These are phyloP conservation scores for Hypoxylon perforatum DNA, from an alignment of 495 filamentous ascomycete genomes.

Conservation along the genomic window DNA sequence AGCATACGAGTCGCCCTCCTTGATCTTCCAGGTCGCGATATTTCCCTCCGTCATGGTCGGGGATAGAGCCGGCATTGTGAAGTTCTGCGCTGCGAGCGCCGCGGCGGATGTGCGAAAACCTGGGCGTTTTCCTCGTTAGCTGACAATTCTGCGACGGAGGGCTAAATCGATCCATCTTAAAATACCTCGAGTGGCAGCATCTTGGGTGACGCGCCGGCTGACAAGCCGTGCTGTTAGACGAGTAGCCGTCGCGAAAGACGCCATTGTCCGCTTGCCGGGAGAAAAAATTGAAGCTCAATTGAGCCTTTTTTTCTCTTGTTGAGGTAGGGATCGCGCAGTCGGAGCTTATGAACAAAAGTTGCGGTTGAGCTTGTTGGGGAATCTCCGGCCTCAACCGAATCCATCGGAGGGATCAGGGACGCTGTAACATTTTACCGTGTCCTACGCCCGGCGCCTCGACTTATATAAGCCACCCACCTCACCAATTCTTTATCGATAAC, in stretches of 20 bases:
- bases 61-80: slow-evolving; percentile 87
- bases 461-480: neutral
- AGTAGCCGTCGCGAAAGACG: slow-evolving; percentile 62
- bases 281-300: slow-evolving; percentile 49
- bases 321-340: slow-evolving; percentile 10
- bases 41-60: slow-evolving; percentile 91
- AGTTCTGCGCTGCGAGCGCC: slow-evolving; percentile 74
- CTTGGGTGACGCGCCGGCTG: slow-evolving; percentile 58
- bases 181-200: slow-evolving; percentile 63
- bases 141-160: slow-evolving; percentile 17
- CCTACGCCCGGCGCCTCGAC: neutral
- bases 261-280: slow-evolving; percentile 54
- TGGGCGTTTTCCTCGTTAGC: slow-evolving; percentile 44
- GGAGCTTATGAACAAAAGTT: slow-evolving; percentile 40
- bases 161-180: slow-evolving; percentile 5
- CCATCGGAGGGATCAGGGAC: slow-evolving; percentile 36
- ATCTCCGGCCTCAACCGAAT: slow-evolving; percentile 42
- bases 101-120: slow-evolving; percentile 71
- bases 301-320: slow-evolving; percentile 36
- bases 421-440: slow-evolving; percentile 40
- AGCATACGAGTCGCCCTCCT: slow-evolving; percentile 79
- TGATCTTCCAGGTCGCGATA: slow-evolving; percentile 79
- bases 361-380: slow-evolving; percentile 47
- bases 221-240: slow-evolving; percentile 62
- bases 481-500: slow-evolving; percentile 30